Conservation (phyloP, 2,329 filamentous ascomycete species). For the Alternaria sp. region DNA sequence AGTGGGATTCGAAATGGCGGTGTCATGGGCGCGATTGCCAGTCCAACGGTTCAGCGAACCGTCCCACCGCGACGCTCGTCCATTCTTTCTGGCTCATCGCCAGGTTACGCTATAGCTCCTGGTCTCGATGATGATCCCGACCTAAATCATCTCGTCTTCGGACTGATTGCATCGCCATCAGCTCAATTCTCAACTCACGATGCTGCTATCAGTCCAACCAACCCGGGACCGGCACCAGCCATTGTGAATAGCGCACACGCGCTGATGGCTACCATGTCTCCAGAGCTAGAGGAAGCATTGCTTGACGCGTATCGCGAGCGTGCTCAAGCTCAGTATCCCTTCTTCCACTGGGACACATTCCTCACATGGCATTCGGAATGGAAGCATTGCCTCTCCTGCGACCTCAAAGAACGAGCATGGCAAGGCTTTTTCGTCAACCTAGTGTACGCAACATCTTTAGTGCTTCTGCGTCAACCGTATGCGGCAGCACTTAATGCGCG, state of each 20-base stretch:
- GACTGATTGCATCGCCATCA: slow-evolving; percentile 24
- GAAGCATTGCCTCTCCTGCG: slow-evolving; percentile 15
- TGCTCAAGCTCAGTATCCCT: slow-evolving; percentile 30
- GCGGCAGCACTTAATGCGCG: slow-evolving; percentile 14
- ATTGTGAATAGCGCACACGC: slow-evolving; percentile 11
- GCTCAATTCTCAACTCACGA: background rate
- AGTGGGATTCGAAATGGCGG: background rate
- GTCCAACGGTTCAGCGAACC: background rate
- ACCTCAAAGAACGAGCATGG: slow-evolving; percentile 18
- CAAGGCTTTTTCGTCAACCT: slow-evolving; percentile 32
- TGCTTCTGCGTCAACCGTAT: slow-evolving; percentile 19
- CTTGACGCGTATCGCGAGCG: slow-evolving; percentile 29
- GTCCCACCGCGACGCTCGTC: slow-evolving; percentile 5
- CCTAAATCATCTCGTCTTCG: slow-evolving; percentile 24
- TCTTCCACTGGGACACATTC: slow-evolving; percentile 29
- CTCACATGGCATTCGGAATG: slow-evolving; percentile 22
- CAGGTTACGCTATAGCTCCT: slow-evolving; percentile 9
- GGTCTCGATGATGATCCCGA: slow-evolving; percentile 13
- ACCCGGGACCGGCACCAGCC: background rate
- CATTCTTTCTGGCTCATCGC: slow-evolving; percentile 12
- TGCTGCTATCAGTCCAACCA: background rate
- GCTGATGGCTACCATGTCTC: slow-evolving; percentile 15
- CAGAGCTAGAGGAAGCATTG: slow-evolving; percentile 15
- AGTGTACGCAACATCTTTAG: slow-evolving; percentile 24
- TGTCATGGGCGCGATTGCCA: background rate